Evolutionary conservation across 805 yeast genomes (phyloP).

Genomic region (Metschnikowia lunata): DNA sequence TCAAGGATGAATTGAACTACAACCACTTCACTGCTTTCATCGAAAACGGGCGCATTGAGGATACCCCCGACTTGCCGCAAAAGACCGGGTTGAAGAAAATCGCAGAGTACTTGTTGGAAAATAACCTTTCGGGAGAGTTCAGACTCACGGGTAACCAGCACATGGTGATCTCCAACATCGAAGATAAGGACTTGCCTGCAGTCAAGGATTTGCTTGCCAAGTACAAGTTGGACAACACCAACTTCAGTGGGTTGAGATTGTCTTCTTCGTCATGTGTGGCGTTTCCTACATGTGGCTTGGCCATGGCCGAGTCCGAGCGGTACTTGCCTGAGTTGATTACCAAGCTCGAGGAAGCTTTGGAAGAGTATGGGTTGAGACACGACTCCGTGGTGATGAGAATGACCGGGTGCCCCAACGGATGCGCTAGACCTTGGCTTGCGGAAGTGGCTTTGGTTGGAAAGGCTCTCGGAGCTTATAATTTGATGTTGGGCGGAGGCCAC

Average conservation of each 20-base stretch:
- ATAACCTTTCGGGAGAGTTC: slow-evolving; percentile 69
- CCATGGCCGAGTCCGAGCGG: slow-evolving; percentile 98
- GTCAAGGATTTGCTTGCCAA: slow-evolving; percentile 63
- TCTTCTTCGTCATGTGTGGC: slow-evolving; percentile 97
- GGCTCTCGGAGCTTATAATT: slow-evolving; percentile 88
- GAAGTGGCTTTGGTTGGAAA: slow-evolving; percentile 95
- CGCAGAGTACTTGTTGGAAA: slow-evolving; percentile 61
- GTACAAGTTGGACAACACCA: slow-evolving; percentile 79
- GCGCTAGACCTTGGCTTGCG: slow-evolving; percentile 98
- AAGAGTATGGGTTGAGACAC: slow-evolving; percentile 88
- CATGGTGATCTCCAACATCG: slow-evolving; percentile 67
- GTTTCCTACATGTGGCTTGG: slow-evolving; percentile 97
- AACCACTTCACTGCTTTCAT: slow-evolving; percentile 92
- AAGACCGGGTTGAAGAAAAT: slow-evolving; percentile 79
- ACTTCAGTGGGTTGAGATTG: slow-evolving; percentile 77
- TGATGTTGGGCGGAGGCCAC: slow-evolving; percentile 94
- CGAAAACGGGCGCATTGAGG: slow-evolving; percentile 95
- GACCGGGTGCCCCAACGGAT: slow-evolving; percentile 99
- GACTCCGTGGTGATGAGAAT: slow-evolving; percentile 95
- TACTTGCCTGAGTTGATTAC: slow-evolving; percentile 77
- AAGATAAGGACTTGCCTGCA: slow-evolving; percentile 59
- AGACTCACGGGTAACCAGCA: slow-evolving; percentile 96
- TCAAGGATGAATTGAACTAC: slow-evolving; percentile 72
- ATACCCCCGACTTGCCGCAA: slow-evolving; percentile 84
- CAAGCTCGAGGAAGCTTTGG: slow-evolving; percentile 80